Percentiles rank a stretch among this genome's conserved stretches.
phyloP scores from a whole-genome alignment of 495 filamentous ascomycete genomes.

The Trichoderma virens region DNA sequence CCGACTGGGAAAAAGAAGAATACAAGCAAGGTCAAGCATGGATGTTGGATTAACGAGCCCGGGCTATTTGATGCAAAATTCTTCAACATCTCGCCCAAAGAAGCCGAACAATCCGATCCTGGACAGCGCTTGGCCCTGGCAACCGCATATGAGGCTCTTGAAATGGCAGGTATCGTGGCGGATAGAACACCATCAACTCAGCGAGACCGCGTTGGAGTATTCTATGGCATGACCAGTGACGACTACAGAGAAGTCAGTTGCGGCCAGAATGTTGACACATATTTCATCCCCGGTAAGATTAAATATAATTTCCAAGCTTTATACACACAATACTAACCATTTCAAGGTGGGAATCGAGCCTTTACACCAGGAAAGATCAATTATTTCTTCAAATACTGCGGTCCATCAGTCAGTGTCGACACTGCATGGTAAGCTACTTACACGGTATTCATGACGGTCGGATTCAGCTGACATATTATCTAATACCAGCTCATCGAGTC shows the following conservation, averaged over 20 bases:
- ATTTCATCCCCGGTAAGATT: constrained; percentile 59
- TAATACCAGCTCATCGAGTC: constrained; percentile 30
- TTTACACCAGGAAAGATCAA: constrained; percentile 49
- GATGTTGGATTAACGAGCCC: constrained; percentile 70
- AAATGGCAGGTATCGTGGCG: constrained; percentile 71
- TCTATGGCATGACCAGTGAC: constrained; percentile 75
- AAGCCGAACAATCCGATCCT: constrained; percentile 73
- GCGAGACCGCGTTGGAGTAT: constrained; percentile 71
- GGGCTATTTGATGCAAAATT: constrained; percentile 69
- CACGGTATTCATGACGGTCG: constrained; percentile 51
- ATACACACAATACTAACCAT: not conserved
- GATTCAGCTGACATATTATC: constrained; percentile 43
- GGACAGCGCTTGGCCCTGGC: constrained; percentile 66
- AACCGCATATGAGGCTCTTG: constrained; percentile 76
- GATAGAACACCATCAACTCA: constrained; percentile 67
- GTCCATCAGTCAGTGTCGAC: constrained; percentile 35
- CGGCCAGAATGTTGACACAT: constrained; percentile 70
- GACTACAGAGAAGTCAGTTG: constrained; percentile 75
- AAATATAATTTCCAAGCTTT: not conserved
- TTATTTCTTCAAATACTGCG: constrained; percentile 34
- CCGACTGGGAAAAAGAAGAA: constrained; percentile 59
- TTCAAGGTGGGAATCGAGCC: constrained; percentile 49
- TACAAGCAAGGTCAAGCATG: constrained; percentile 62
- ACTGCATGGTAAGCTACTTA: constrained; percentile 35
- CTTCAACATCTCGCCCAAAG: constrained; percentile 82